Evolutionary conservation across 2,329 filamentous ascomycete species (phyloP), one percentile per base, ranked within the genome.

Genomic region (Paraconiothyrium sp.): DNA sequence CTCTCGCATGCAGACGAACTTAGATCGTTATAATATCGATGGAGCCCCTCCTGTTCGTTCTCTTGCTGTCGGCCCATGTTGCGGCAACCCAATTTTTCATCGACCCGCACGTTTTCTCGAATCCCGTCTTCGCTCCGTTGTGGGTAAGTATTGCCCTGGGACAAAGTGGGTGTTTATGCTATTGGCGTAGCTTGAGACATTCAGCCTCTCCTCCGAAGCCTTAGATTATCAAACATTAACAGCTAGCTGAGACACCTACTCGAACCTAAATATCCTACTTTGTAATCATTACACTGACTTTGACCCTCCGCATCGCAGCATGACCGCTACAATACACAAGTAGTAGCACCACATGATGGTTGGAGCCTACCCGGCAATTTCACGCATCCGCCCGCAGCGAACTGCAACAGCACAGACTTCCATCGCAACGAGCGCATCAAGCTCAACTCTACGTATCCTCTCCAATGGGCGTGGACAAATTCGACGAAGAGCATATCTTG

Each of bases 351-450:
- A n/a, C 39, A 41, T 41, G 14, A 41, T 4, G 39, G 39, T 8
- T 41, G 39, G 39, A 41, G 16, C 13, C 14, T 16, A 16, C 39
- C 49, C n/a, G 49, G 49, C 10, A 41, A 27, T 20, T 52, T 52
- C 34, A 52, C 49, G 35, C 49, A 13, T 27, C 49, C 49, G 14
- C n/a, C 35, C 7, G n/a, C 34, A 27, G 49, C 20, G 7, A 39
- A 52, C 34, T 16, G 20, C 13, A 52, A 39, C 13, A 52, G 37
- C 16, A 39, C n/a, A 7, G 34, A 52, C 49, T 52, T 52, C 20
- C 20, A 20, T 22, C 34, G 11, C 20, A 52, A 52, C 20, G 49
- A 52, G 16, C 34, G 49, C 4, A 6, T 52, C n/a, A 16, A 41
- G 3, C 27, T 52, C 20, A 35, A 27, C 1, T 20, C 35, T 22